Conservation (phyloP, 768 basidiomycete species). For the Suillus americanus region DNA sequence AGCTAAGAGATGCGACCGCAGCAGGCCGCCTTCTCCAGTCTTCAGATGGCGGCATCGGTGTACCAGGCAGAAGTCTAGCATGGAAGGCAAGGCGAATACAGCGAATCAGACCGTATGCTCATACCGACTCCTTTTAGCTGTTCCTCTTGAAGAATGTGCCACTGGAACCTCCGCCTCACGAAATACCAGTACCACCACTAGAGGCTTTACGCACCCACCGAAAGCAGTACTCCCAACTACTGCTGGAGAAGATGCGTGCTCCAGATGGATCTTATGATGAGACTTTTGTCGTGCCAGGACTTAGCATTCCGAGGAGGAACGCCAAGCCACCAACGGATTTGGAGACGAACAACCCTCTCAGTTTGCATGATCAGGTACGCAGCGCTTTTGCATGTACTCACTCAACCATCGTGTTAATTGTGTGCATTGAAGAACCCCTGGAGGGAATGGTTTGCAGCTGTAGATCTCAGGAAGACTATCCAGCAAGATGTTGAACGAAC, state of each 20-base stretch:
- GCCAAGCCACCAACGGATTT: conserved; percentile 42
- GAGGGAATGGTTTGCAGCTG: conserved; percentile 89
- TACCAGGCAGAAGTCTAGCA: conserved; percentile 75
- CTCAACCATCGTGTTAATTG: background rate
- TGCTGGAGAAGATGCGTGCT: conserved; percentile 73
- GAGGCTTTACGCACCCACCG: conserved; percentile 49
- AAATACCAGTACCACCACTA: conserved; percentile 35
- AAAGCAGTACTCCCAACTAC: conserved; percentile 52
- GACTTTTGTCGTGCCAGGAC: conserved; percentile 58
- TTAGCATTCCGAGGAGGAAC: conserved; percentile 33
- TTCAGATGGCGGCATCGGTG: conserved; percentile 41
- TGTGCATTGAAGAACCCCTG: conserved; percentile 73
- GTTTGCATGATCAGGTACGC: conserved; percentile 70
- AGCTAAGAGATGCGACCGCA: conserved; percentile 65
- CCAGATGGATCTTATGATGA: conserved; percentile 86
- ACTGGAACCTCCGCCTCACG: conserved; percentile 48
- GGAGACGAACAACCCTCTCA: conserved; percentile 78
- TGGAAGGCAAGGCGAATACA: conserved; percentile 65
- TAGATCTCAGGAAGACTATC: conserved; percentile 88
- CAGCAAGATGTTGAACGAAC: conserved; percentile 95
- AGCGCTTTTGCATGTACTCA: background rate
- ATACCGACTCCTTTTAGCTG: conserved; percentile 44
- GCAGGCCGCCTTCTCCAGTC: conserved; percentile 56
- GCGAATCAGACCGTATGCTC: conserved; percentile 17
- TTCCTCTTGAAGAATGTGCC: conserved; percentile 64